Base-by-base conservation (phyloP, 1,139 yeast genomes). In the Petasospora rhodanensis region DNA sequence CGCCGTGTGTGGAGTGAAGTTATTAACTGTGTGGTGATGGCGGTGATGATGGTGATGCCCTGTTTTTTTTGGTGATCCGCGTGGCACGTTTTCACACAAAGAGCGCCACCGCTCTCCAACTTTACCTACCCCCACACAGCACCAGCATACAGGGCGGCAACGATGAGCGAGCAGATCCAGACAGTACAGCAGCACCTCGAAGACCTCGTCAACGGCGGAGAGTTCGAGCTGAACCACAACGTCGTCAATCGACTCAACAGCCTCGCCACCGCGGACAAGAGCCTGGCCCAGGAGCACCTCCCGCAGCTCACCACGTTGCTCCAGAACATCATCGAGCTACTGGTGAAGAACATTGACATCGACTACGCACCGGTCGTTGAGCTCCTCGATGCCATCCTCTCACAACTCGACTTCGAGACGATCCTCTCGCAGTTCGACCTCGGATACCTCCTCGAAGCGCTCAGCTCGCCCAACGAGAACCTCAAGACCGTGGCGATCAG, bases 401-500 rank as follows among this genome's bases (percentile, higher is more conserved):
- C 42, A 1, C 29, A 52, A 5, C 31, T 52, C 17, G 41, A 53
- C 6, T 61, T 57, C 32, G 63, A 61, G 18, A 43, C 45, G 14
- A 46, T 59, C 3, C 37, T 50, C 9, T 31, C 41, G n/a, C 40
- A 51, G 4, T 59, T 54, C 29, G 41, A 56, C 4, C 34, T 54
- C 5, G 48, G 49, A 2, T 56, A 58, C 35, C 28, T 62, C 11
- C 37, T 47, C 17, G 38, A 40, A 18, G 64, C 64, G 6, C 38
- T 62, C 19, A 26, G 38, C 2, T 56, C 66, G 3, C 36, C 40
- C 2, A 43, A 51, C 14, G 35, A 40, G 3, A 43, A 50, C 11
- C 34, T 62, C 14, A 47, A 54, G 10, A 46, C 42, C 11, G 35
- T 56, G 5, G 59, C 61, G 1, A 43, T 62, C 34, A 52, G 49